Evolutionary conservation across 2,329 filamentous ascomycete genomes (phyloP).

Genomic region (Colletotrichum tamarilloi): DNA sequence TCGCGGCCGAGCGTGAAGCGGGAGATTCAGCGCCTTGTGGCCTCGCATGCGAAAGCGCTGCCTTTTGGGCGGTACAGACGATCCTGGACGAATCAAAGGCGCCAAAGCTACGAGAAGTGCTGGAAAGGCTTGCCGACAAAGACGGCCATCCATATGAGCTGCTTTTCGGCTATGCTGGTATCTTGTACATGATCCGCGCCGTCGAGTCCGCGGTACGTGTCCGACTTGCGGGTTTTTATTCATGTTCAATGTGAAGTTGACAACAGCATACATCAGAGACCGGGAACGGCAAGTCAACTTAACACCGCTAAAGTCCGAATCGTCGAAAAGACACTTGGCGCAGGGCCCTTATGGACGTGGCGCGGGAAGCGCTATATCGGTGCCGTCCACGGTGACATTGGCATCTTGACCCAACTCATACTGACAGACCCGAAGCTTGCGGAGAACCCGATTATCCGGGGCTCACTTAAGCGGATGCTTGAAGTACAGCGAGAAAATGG

Average conservation of each 20-base stretch:
- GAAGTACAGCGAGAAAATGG: slow-evolving; percentile 69
- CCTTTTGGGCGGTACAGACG: slow-evolving; percentile 57
- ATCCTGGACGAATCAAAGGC: slow-evolving; percentile 51
- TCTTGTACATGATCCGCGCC: slow-evolving; percentile 74
- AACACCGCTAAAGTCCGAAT: slow-evolving; percentile 39
- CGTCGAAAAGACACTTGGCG: slow-evolving; percentile 6
- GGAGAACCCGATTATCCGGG: slow-evolving; percentile 59
- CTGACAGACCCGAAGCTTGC: slow-evolving; percentile 66
- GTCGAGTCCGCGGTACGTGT: slow-evolving; percentile 68
- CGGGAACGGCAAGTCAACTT: slow-evolving; percentile 63
- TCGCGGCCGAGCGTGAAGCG: slow-evolving; percentile 48
- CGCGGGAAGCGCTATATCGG: slow-evolving; percentile 72
- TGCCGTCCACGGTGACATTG: slow-evolving; percentile 74
- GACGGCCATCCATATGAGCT: slow-evolving; percentile 68
- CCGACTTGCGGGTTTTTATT: slow-evolving; percentile 50
- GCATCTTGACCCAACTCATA: slow-evolving; percentile 76
- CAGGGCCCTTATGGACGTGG: slow-evolving; percentile 69
- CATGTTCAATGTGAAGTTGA: slow-evolving; percentile 50
- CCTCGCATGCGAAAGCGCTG: slow-evolving; percentile 58
- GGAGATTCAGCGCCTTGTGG: slow-evolving; percentile 61
- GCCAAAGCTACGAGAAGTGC: slow-evolving; percentile 44
- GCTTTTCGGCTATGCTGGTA: slow-evolving; percentile 74
- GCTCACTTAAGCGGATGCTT: slow-evolving; percentile 67
- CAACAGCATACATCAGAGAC: slow-evolving; percentile 60
- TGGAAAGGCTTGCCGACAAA: not conserved